Evolutionary conservation across 2,329 filamentous ascomycete species (phyloP), one percentile per base, ranked within the genome.

Genomic region (Talaromyces marneffei): DNA sequence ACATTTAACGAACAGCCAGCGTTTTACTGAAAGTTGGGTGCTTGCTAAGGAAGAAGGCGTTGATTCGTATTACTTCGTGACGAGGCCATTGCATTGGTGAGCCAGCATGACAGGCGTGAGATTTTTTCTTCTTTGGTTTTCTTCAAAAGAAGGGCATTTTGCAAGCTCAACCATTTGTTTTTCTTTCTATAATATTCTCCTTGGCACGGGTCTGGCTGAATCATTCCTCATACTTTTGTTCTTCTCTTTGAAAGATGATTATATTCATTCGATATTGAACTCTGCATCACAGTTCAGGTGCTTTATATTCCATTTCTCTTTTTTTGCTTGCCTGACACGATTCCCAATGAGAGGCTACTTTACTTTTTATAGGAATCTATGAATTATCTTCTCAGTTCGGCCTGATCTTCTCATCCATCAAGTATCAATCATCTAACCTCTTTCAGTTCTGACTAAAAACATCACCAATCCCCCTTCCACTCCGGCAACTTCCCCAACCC

Each of bases 21-120:
- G 27, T 54, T 37, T 46, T 55, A 50, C 58, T 37, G 29, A 58
- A 18, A 62, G 54, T 37, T n/a, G 39, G 50, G 31, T 62, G 44
- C 55, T 59, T 55, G 50, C 57, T 42, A 62, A 54, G 40, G 57
- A 44, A 62, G 48, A 62, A 59, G 60, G 60, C 60, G 60, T 62
- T 62, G 57, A 57, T 62, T 62, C 57, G 33, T 59, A 62, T 58
- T 55, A 62, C 39, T 62, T 53, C 52, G 46, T 52, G 40, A 55
- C 39, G 57, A 55, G 44, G 55, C 48, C 56, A 59, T 62, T 58
- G 56, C 60, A 59, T 62, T 59, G 60, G 60, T 48, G 35, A 62
- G 37, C 60, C 55, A 62, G 60, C 60, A 62, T 62, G 54, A 57
- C 37, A 62, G 60, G 60, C 54, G 60, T 44, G 60, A 62, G 25